Conservation (phyloP, 2,329 filamentous ascomycete genomes). For the Lomentospora prolificans region DNA sequence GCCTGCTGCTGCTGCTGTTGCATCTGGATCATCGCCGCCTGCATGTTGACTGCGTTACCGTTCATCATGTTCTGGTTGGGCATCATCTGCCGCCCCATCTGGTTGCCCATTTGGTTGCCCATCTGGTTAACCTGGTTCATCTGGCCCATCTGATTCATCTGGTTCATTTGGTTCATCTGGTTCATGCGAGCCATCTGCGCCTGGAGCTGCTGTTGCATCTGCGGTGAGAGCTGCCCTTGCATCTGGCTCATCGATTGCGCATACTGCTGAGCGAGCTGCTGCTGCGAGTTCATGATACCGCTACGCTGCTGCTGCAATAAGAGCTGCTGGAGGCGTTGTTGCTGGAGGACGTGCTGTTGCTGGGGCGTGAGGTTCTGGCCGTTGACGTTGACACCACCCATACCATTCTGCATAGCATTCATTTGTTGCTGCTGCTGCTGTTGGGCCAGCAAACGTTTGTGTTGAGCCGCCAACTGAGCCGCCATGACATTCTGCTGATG, state of each 20-base stretch:
- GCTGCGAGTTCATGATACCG: slow-evolving; percentile 30
- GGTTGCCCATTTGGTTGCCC: slow-evolving; percentile 26
- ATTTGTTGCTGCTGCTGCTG: slow-evolving; percentile 28
- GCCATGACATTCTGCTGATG: slow-evolving; percentile 28
- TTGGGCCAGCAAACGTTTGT: slow-evolving; percentile 27
- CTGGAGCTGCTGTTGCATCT: slow-evolving; percentile 26
- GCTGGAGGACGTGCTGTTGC: slow-evolving; percentile 21
- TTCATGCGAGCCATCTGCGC: slow-evolving; percentile 13
- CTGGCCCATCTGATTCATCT: slow-evolving; percentile 13
- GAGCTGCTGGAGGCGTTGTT: slow-evolving; percentile 13
- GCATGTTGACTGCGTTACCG: slow-evolving; percentile 26
- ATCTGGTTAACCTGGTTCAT: slow-evolving; percentile 13
- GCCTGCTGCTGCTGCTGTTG: slow-evolving; percentile 20
- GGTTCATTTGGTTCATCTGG: slow-evolving; percentile 16
- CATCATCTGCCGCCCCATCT: slow-evolving; percentile 27
- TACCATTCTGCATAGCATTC: slow-evolving; percentile 26
- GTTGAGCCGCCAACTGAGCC: slow-evolving; percentile 39
- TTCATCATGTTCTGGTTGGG: slow-evolving; percentile 28
- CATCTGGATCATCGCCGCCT: slow-evolving; percentile 18
- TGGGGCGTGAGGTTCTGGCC: slow-evolving; percentile 25
- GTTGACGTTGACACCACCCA: slow-evolving; percentile 24
- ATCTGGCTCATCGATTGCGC: slow-evolving; percentile 32
- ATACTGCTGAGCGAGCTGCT: slow-evolving; percentile 33
- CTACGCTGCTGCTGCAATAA: slow-evolving; percentile 21
- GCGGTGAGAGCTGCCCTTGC: slow-evolving; percentile 27